A percentile compares a stretch with the other conserved stretches of the same genome.
These are phyloP conservation scores for Trichoderma simmonsii DNA, from an alignment of 2,329 filamentous ascomycete species.

Conservation along the genomic window DNA sequence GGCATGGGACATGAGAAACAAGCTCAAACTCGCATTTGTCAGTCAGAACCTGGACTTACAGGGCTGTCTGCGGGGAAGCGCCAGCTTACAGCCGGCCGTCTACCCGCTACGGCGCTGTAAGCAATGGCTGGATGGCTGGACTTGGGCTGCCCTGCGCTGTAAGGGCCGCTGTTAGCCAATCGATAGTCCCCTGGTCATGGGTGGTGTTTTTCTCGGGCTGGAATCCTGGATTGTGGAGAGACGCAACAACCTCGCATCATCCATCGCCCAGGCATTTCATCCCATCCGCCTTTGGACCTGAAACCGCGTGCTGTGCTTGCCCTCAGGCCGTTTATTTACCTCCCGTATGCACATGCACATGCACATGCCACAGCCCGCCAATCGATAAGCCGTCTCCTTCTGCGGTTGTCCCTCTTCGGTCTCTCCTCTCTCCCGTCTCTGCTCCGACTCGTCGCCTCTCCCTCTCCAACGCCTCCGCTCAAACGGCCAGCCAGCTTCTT, in stretches of 20 bases:
- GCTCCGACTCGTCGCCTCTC: neutral
- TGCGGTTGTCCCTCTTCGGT: neutral
- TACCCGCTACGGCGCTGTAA: neutral
- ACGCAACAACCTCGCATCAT: constrained; percentile 5
- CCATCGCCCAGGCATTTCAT: constrained; percentile 9
- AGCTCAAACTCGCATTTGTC: neutral
- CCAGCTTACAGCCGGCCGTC: neutral
- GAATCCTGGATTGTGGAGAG: neutral
- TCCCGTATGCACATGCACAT: neutral
- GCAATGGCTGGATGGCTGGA: neutral
- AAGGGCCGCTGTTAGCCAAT: neutral
- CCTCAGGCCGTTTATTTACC: neutral
- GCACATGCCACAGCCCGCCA: neutral
- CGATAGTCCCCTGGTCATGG: neutral
- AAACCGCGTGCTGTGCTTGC: neutral
- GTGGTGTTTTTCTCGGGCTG: neutral
- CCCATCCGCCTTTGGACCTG: neutral
- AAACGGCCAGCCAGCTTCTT: neutral
- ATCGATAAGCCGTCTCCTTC: constrained; percentile 1
- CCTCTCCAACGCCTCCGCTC: neutral
- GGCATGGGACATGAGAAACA: neutral
- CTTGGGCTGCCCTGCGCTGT: neutral
- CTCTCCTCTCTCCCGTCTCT: neutral
- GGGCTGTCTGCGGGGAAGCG: neutral
- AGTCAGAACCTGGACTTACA: neutral